Base-by-base conservation (phyloP, 805 yeast species). In the Metschnikowia gelsemii region DNA sequence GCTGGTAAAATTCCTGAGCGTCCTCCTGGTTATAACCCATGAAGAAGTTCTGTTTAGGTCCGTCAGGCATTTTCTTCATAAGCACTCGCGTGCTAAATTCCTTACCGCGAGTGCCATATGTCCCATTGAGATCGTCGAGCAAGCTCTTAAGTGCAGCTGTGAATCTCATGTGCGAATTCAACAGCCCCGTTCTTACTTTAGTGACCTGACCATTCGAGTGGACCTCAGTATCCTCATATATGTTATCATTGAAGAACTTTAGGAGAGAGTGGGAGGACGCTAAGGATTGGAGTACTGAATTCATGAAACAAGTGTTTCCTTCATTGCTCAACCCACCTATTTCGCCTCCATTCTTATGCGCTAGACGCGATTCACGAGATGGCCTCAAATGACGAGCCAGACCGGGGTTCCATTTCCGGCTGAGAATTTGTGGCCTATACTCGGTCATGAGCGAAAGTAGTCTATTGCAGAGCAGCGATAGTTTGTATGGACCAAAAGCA, bases 221-320 rank as follows among this genome's bases (percentile, higher is more conserved):
- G 22, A 72, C 59, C 36, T 65, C 72, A 4, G 55, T 40, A 11
- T 59, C 59, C 5, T 54, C 46, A 38, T 57, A 59, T 4, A 63
- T 38, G 41, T 64, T 64, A 7, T 68, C 63, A 29, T 78, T 76
- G 33, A 86, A 68, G 53, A 83, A 86, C 16, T 69, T 67, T 14
- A 71, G 51, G 26, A 88, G 65, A 25, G 80, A 76, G 19, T 74
- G 71, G 0, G 93, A 82, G 0, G 91, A 82, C 0, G 96, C 89
- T 42, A 89, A 64, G 13, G 86, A 76, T 61, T 90, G 97, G 20
- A 90, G 62, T 1, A 90, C 96, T 18, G 89, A 80, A 64, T 90
- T 90, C 95, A 89, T 88, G 55, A 90, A 90, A 62, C 97, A 90
- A 0, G 96, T 88, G 58, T 90, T 90, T 11, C 97, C 96, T 50